Percentiles rank a stretch among this genome's conserved stretches.
Evolutionary conservation across 2,329 filamentous ascomycete species (phyloP).

Genomic region (Zymoseptoria crescenta): DNA sequence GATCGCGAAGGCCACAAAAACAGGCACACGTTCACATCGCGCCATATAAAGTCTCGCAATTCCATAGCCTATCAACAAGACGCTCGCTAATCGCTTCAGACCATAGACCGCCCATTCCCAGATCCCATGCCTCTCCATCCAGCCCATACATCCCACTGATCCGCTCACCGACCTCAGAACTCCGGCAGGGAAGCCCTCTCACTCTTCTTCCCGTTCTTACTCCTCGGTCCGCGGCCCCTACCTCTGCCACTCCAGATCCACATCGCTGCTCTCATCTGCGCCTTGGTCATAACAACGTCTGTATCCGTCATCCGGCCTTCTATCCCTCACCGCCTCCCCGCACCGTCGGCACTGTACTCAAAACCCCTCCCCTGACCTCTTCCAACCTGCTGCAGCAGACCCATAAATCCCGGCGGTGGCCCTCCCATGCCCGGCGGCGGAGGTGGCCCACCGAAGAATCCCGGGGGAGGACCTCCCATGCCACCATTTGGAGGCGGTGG

Average conservation of each 20-base stretch:
- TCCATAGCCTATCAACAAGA: neutral
- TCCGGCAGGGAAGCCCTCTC: neutral
- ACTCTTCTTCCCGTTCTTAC: neutral
- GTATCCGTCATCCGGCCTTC: neutral
- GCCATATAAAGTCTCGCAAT: neutral
- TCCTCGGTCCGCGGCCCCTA: neutral
- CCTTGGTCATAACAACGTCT: neutral
- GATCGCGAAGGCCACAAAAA: no score
- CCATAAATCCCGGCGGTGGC: slow-evolving; percentile 5
- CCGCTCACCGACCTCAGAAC: neutral
- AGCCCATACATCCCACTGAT: no score
- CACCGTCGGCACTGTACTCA: neutral
- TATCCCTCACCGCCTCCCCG: neutral
- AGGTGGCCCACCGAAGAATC: slow-evolving; percentile 7
- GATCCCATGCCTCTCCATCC: no score
- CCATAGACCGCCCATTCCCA: neutral
- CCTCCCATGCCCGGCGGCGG: neutral
- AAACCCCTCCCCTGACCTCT: neutral
- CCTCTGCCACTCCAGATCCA: neutral
- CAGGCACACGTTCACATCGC: no score
- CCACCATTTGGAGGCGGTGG: neutral
- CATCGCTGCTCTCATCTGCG: neutral
- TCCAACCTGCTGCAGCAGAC: neutral
- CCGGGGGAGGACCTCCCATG: slow-evolving; percentile 8
- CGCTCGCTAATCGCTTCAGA: neutral